Base-by-base conservation (phyloP, 1,139 yeast species). In the Debaryomycetaceae sp. region DNA sequence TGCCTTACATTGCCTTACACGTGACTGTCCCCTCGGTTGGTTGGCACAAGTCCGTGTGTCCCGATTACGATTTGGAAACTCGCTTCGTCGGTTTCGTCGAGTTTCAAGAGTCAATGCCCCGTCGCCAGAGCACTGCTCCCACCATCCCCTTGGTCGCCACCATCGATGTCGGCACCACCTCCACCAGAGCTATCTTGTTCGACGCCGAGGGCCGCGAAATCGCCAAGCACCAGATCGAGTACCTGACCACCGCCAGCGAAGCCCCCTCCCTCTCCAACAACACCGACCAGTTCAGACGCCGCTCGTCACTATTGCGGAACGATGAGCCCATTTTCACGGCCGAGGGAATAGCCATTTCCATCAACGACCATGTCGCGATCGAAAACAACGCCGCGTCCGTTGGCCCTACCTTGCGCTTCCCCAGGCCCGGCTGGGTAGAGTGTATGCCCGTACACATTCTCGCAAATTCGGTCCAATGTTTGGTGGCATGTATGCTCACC, bases 161-260 rank as follows among this genome's bases (percentile, higher is more conserved):
- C 34, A 76, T 86, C 31, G 96, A 86, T 51, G 85, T 85, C 31
- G 97, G 97, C 26, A 86, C 97, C 26, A 87, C 97, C 2, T 82
- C 94, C 15, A 82, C 95, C n/a, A 68, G 97, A 43, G 90, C 85
- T 29, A 86, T 87, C 36, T 63, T 85, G 31, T 87, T 87, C 58
- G 66, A 75, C 44, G 70, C 69, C 38, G 62, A 63, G 29, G 95
- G 95, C 20, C 65, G 66, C 39, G 94, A 86, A 40, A 64, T 83
- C 23, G 86, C 94, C 33, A 79, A 79, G 43, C 87, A 82, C 52
- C 97, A 87, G 57, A 82, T 83, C 37, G 95, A 86, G 52, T 82
- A 79, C 50, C 70, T 81, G 30, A 79, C 87, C n/a, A 68, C 82
- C 23, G 85, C 86, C 3, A 62, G 69, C 7, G 70, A 64, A 36